Conservation (phyloP, 306 rosid genomes). For the Dalbergia oliveri region DNA sequence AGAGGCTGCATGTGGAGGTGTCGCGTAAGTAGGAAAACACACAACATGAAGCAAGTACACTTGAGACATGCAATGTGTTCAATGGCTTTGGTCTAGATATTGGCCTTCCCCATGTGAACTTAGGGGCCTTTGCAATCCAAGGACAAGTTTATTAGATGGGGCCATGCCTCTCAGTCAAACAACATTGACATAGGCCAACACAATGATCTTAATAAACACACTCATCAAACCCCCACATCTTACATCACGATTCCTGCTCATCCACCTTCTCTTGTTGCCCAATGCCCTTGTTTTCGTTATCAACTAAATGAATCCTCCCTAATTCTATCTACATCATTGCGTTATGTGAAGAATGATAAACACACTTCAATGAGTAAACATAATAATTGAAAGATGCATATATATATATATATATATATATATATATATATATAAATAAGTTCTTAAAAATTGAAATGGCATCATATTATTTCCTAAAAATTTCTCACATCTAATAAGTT, state of each 20-base stretch:
- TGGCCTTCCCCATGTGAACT: constrained; percentile 61
- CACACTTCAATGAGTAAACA: too few relatives aligned
- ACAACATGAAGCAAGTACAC: constrained; percentile 40
- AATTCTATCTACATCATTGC: too few relatives aligned
- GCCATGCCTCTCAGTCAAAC: constrained; percentile 54
- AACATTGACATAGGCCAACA: constrained; percentile 46
- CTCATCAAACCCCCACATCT: constrained; percentile 37
- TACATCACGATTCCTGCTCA: constrained; percentile 35
- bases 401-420: too few relatives aligned
- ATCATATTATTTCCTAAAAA: too few relatives aligned
- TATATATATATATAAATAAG: too few relatives aligned
- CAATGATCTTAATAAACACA: constrained; percentile 35
- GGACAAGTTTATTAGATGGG: constrained; percentile 47
- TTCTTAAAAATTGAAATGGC: too few relatives aligned
- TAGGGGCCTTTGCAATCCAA: constrained; percentile 30
- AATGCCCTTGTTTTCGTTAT: not conserved
- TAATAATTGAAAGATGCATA: too few relatives aligned
- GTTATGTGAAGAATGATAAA: too few relatives aligned
- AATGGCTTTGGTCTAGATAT: constrained; percentile 55
- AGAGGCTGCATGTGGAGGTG: constrained; percentile 65
- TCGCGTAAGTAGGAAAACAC: constrained; percentile 55
- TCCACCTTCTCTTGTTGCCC: constrained; percentile 40
- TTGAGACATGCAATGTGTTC: constrained; percentile 48
- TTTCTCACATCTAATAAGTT: too few relatives aligned
- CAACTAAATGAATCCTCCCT: too few relatives aligned